Percentiles rank a stretch among this genome's conserved stretches.
Conservation (phyloP, 2,329 filamentous ascomycete genomes). For the Aspergillus unguis region DNA sequence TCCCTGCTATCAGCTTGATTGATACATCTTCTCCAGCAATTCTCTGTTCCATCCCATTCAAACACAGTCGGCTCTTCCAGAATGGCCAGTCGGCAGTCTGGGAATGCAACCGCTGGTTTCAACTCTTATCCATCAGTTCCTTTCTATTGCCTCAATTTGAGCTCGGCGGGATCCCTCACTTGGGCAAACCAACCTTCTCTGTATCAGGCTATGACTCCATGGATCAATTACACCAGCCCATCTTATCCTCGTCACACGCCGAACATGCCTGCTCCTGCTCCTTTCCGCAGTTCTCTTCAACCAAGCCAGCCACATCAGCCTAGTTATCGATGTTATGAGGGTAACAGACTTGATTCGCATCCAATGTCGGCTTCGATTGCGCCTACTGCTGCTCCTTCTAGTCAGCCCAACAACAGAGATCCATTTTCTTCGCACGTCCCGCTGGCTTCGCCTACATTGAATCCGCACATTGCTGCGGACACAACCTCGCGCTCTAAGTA, state of each 20-base stretch:
- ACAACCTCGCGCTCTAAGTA: not conserved
- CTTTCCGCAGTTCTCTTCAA: not conserved
- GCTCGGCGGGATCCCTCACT: not conserved
- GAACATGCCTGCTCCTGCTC: not conserved
- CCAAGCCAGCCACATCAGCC: no score
- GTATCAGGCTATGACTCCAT: slow-evolving; percentile 2
- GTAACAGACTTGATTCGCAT: not conserved
- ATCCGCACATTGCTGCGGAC: not conserved
- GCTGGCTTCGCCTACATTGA: not conserved
- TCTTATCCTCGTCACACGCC: not conserved
- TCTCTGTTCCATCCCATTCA: no score
- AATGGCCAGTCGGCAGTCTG: not conserved
- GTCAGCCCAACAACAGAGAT: not conserved
- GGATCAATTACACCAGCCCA: not conserved
- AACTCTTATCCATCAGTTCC: not conserved
- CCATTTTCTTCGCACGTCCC: not conserved
- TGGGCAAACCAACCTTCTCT: not conserved
- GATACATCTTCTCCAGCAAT: no score
- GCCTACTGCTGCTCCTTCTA: not conserved
- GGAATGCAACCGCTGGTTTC: not conserved
- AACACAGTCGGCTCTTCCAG: not conserved
- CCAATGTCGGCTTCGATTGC: not conserved
- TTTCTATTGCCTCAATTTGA: not conserved
- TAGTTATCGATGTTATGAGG: no score
- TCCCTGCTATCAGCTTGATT: not conserved